These are phyloP conservation scores for Ophiostoma ips DNA, from an alignment of 2,329 filamentous ascomycete genomes.

Conservation along the genomic window DNA sequence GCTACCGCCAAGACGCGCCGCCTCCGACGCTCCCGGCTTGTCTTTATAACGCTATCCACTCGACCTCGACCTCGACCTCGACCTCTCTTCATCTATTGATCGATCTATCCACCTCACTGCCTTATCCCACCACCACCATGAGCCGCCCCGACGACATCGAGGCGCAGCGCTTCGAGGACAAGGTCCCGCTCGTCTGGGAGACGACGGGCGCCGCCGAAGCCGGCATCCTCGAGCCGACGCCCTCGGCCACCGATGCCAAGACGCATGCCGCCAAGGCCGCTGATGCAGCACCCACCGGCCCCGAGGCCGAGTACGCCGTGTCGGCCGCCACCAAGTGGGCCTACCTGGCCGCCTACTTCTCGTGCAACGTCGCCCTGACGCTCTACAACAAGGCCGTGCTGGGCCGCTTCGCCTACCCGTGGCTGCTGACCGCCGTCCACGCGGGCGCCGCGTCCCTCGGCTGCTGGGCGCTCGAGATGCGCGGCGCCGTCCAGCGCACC, in stretches of 20 bases:
- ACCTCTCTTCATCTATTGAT: no score
- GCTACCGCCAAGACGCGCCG: no score
- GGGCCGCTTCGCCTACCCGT: constrained; percentile 39
- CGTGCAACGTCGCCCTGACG: constrained; percentile 15
- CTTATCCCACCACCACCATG: background rate
- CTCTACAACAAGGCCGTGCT: constrained; percentile 16
- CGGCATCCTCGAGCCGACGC: background rate
- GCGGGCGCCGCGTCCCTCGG: constrained; percentile 43
- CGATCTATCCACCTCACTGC: no score
- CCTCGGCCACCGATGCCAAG: no score
- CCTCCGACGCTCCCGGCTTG: no score
- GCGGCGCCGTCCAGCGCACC: constrained; percentile 38
- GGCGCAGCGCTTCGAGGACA: constrained; percentile 10
- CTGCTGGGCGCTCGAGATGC: constrained; percentile 36
- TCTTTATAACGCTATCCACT: no score
- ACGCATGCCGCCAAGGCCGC: background rate
- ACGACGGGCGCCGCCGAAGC: background rate
- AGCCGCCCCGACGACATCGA: constrained; percentile 12
- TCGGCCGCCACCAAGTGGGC: constrained; percentile 16
- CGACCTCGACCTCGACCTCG: no score
- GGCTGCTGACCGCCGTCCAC: constrained; percentile 46
- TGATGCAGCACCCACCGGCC: background rate
- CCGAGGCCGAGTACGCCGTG: constrained; percentile 15
- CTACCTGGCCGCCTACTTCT: constrained; percentile 17
- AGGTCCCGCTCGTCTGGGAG: constrained; percentile 1